Base-by-base conservation (phyloP, 2,329 filamentous ascomycete species). In the Aspergillus tamarii region DNA sequence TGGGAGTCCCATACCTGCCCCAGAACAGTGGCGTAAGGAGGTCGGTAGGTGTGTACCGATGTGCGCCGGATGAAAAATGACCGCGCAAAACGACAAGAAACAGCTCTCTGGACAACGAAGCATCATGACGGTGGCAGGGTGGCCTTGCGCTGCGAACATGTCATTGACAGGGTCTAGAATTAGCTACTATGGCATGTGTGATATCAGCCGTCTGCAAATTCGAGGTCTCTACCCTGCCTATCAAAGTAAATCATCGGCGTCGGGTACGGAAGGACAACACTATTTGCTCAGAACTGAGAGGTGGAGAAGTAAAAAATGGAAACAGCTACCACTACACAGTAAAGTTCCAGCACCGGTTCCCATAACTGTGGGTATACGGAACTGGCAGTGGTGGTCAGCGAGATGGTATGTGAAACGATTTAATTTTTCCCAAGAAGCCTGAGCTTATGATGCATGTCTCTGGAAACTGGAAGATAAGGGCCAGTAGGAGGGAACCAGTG, bases 91-190 rank as follows among this genome's bases (percentile, higher is more conserved):
- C 7, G 46, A 19, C 26, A 50, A 50, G 46, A 50, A 32, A 30
- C 26, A 50, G 14, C 23, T 19, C 19, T 10, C 46, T 8, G 10
- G 9, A 28, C 41, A 32, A 34, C 28, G 6, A 30, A 48, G 9
- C 39, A 28, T 56, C 28, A 16, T 26, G 36, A 19, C 36, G 7
- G 16, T 9, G 7, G 16, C 16, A 41, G 41, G 30, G 34, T 34
- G 23, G n/a, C 21, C 21, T 7, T 19, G 41, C 8, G 48, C 14
- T n/a, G 5, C 34, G 39, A 50, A 14, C 19, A 45, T 56, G 59
- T 41, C 52, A 61, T 57, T 23, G 52, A 55, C 32, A 16, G 53
- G 32, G 34, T 53, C 30, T 50, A 56, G n/a, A 57, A 53, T 10
- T 46, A 23, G 21, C 48, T 61, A 48, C 41, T 28, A 21, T 52